Evolutionary conservation across 1,139 yeast genomes (phyloP).

Genomic region (Sugiyamaella sp.): DNA sequence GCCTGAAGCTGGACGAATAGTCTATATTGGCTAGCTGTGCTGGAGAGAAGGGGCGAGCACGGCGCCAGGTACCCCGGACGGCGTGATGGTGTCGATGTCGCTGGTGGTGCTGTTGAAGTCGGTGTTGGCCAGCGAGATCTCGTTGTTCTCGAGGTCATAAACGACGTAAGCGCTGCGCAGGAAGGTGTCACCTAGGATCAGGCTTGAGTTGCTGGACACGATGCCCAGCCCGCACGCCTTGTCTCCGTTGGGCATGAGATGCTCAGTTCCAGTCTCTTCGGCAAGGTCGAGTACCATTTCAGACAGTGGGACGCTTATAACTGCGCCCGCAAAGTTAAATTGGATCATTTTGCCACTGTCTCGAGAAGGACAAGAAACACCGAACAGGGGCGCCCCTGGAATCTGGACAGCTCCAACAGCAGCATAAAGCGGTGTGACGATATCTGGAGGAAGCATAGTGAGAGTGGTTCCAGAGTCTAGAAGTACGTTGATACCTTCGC

Average conservation of each 20-base stretch:
- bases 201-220: conserved; percentile 10
- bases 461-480: conserved; percentile 46
- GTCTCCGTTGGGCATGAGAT: conserved; percentile 27
- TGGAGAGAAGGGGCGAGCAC: conserved; percentile 28
- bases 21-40: not conserved
- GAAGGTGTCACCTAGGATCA: conserved; percentile 71
- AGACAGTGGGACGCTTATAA: conserved; percentile 33
- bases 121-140: conserved; percentile 70
- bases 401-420: conserved; percentile 32
- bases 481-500: conserved; percentile 28
- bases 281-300: conserved; percentile 31
- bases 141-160: conserved; percentile 66
- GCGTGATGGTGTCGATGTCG: conserved; percentile 33
- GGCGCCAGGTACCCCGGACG: conserved; percentile 9
- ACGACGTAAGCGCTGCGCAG: conserved; percentile 74
- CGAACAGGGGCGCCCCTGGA: conserved; percentile 25
- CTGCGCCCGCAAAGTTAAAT: conserved; percentile 38
- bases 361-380: conserved; percentile 24
- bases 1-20: not conserved
- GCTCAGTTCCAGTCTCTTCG: not conserved
- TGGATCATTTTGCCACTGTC: conserved; percentile 28
- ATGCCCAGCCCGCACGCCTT: conserved; percentile 12
- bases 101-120: conserved; percentile 30
- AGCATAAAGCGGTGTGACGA: conserved; percentile 30
- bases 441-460: conserved; percentile 36